Base-by-base conservation (phyloP, 305 asterid genomes). In the Solanum hybrid region DNA sequence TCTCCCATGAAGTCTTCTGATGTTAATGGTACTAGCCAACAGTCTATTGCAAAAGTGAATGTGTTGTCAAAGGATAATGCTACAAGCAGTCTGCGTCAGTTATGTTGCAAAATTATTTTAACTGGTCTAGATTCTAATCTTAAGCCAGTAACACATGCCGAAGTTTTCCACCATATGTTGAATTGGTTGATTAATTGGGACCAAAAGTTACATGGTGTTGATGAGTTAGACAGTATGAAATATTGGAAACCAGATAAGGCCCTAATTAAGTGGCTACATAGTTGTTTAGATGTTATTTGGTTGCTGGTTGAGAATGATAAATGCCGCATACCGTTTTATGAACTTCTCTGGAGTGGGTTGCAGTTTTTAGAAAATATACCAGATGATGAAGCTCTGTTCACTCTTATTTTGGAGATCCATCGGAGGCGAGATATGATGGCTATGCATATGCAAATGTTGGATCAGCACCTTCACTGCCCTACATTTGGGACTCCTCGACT, bases 381-480 rank as follows among this genome's bases (percentile, higher is more conserved):
- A 32, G 99, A 97, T 92, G 99, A 97, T 14, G 99, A 97, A 92
- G 99, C 98, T 29, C 92, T 97, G 81, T 97, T 97, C 91, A 96
- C 99, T 45, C 96, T 97, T 89, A 95, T 97, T 89, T 89, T 97
- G 94, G 99, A 97, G 92, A 96, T 97, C 88, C 99, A 97, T 87
- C 91, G 97, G 93, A 94, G 98, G 93, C 93, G 99, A 90, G 99
- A 97, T 94, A 95, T 94, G 98, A 95, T 97, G 98, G 98, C 99
- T 69, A 94, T 94, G 90, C 99, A 97, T 95, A 96, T 95, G 99
- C 98, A 95, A 93, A 97, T 97, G 99, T 94, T 97, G 90, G 99
- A 97, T 91, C 98, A 95, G 78, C 99, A 97, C 92, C 98, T 97
- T 88, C 99, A 97, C 89, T 96, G 99, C 93, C 99, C 99, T 75